phyloP scores from a whole-genome alignment of 495 filamentous ascomycete genomes.

The Penicillium cataractarum region DNA sequence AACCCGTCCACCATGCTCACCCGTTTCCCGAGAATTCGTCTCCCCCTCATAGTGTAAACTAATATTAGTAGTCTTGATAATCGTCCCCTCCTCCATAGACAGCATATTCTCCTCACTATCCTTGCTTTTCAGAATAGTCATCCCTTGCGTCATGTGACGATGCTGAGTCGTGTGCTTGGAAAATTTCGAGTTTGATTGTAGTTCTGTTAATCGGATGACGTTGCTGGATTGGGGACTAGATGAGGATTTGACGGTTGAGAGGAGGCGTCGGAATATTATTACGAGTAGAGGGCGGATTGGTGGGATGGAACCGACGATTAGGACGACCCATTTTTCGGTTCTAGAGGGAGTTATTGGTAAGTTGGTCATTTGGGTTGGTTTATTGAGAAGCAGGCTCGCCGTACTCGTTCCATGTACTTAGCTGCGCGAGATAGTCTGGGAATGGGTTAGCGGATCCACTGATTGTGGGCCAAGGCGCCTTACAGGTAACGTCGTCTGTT shows the following conservation, averaged over 20 bases:
- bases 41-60: constrained; percentile 16
- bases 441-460: background rate
- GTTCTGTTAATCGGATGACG: constrained; percentile 6
- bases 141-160: background rate
- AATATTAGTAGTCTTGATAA: constrained; percentile 22
- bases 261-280: constrained; percentile 13
- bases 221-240: constrained; percentile 5
- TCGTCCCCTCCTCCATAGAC: constrained; percentile 8
- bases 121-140: constrained; percentile 1
- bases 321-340: constrained; percentile 25
- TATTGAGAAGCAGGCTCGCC: background rate
- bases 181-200: constrained; percentile 8
- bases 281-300: constrained; percentile 21
- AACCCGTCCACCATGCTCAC: background rate
- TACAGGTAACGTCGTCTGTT: constrained; percentile 18
- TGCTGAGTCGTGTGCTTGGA: constrained; percentile 1
- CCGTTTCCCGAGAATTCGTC: background rate
- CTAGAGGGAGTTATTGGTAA: background rate
- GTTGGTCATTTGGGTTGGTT: background rate
- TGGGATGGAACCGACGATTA: constrained; percentile 21
- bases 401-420: constrained; percentile 18
- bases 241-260: constrained; percentile 2
- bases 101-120: constrained; percentile 17
- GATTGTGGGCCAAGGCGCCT: background rate
- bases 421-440: constrained; percentile 14